Percentiles rank a stretch among this genome's conserved stretches.
These are phyloP conservation scores for Parmales sp. DNA, from an alignment of 108 stramenopile species.

Conservation along the genomic window DNA sequence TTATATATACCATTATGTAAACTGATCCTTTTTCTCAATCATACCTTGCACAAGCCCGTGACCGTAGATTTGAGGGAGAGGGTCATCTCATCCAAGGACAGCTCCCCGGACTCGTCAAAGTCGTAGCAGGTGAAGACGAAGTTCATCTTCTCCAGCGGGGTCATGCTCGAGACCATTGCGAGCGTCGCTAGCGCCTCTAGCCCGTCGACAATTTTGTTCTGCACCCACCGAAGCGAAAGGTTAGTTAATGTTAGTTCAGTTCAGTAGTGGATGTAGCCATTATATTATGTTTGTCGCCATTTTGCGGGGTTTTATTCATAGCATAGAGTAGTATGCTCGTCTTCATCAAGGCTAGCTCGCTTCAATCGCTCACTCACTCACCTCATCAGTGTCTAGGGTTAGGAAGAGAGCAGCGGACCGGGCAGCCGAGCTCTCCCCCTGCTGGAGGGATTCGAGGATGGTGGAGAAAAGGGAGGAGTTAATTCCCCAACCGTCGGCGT, in stretches of 20 bases:
- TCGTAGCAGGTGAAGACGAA: conserved; percentile 14
- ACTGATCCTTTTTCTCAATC: too few relatives aligned
- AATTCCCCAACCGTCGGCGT: conserved; percentile 10
- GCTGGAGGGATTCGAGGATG: neutral
- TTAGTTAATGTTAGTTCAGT: too few relatives aligned
- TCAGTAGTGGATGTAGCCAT: too few relatives aligned
- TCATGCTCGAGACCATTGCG: neutral
- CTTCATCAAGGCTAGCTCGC: too few relatives aligned
- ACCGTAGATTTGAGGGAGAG: conserved; percentile 11
- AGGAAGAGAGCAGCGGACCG: neutral
- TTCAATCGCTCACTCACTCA: too few relatives aligned
- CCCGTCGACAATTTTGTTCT: conserved; percentile 15
- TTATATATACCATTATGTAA: too few relatives aligned
- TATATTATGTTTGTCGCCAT: too few relatives aligned
- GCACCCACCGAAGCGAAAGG: too few relatives aligned
- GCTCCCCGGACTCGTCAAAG: conserved; percentile 12
- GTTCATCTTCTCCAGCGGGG: neutral
- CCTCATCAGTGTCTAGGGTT: conserved; percentile 12
- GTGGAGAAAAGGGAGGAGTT: neutral
- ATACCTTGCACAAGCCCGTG: conserved; percentile 8
- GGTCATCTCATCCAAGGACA: conserved; percentile 8
- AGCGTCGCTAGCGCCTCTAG: conserved; percentile 16
- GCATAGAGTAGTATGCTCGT: too few relatives aligned
- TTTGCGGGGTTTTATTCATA: too few relatives aligned
- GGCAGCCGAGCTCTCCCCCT: neutral